phyloP scores from a whole-genome alignment of 306 rosid genomes.

The Malus sylvestris region DNA sequence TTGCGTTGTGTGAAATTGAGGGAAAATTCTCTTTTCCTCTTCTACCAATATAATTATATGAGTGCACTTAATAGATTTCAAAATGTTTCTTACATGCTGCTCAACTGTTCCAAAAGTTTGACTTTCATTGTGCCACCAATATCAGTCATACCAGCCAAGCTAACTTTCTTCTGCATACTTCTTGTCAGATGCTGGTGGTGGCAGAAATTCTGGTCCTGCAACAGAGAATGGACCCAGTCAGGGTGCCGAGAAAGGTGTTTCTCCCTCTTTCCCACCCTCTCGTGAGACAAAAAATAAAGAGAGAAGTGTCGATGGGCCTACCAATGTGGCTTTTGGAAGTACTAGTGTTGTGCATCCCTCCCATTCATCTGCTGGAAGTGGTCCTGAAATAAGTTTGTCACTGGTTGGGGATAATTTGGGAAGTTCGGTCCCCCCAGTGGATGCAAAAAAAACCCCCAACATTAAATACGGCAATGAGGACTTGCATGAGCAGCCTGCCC shows the following conservation, averaged over 20 bases:
- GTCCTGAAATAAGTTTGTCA: conserved; percentile 39
- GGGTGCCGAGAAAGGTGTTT: conserved; percentile 49
- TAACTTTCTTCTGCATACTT: conserved; percentile 19
- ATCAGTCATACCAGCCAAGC: conserved; percentile 14
- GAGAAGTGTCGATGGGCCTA: conserved; percentile 50
- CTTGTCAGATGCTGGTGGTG: conserved; percentile 57
- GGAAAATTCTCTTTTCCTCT: neutral
- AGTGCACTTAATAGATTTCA: conserved; percentile 11
- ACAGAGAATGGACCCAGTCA: conserved; percentile 62
- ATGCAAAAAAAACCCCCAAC: conserved; percentile 30
- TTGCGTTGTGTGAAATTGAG: neutral
- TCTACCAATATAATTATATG: neutral
- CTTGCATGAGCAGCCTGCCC: conserved; percentile 25
- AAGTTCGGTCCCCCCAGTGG: conserved; percentile 31
- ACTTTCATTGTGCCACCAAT: conserved; percentile 13
- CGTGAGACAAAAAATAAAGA: conserved; percentile 56
- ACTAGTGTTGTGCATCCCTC: conserved; percentile 29
- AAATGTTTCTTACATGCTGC: neutral
- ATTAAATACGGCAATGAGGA: conserved; percentile 33
- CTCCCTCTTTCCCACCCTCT: conserved; percentile 36
- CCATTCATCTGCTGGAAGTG: conserved; percentile 28
- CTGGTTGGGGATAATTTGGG: conserved; percentile 33
- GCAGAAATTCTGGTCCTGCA: conserved; percentile 56
- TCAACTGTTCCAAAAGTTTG: neutral
- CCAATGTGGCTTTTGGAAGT: conserved; percentile 40